phyloP scores from a whole-genome alignment of 257 asterid species.

The Pogostemon cablin region DNA sequence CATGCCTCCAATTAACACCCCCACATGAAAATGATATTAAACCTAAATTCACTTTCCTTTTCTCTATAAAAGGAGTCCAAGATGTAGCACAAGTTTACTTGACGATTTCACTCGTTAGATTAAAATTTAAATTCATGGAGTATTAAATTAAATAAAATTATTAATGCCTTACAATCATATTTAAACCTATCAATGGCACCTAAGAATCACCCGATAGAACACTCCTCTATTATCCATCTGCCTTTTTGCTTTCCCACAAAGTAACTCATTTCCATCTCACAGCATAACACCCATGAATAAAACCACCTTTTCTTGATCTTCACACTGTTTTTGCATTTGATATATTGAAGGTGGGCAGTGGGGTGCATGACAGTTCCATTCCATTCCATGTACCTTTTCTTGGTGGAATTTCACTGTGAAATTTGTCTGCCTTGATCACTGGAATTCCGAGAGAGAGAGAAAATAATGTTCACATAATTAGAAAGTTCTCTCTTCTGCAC shows the following conservation, averaged over 20 bases:
- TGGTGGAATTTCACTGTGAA: constrained; percentile 31
- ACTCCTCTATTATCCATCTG: constrained; percentile 27
- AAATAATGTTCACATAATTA: neutral
- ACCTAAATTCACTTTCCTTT: neutral
- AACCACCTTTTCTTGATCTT: constrained; percentile 42
- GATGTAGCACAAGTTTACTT: too few relatives aligned
- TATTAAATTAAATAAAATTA: too few relatives aligned
- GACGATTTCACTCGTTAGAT: too few relatives aligned
- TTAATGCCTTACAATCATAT: too few relatives aligned
- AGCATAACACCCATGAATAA: constrained; percentile 33
- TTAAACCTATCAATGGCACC: too few relatives aligned
- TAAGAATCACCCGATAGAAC: neutral
- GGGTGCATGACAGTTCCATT: constrained; percentile 28
- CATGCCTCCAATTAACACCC: neutral
- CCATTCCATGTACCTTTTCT: constrained; percentile 33
- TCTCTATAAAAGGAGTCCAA: neutral
- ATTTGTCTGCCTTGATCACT: constrained; percentile 35
- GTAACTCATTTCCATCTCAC: neutral
- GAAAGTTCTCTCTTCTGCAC: too few relatives aligned
- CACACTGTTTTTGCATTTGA: constrained; percentile 22
- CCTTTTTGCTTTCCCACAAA: constrained; percentile 24
- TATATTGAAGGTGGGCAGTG: too few relatives aligned
- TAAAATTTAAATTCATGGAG: too few relatives aligned
- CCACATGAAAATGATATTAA: neutral
- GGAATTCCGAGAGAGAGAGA: neutral